These are phyloP conservation scores for Lentinus brumalis DNA, from an alignment of 768 basidiomycete genomes.

Conservation along the genomic window DNA sequence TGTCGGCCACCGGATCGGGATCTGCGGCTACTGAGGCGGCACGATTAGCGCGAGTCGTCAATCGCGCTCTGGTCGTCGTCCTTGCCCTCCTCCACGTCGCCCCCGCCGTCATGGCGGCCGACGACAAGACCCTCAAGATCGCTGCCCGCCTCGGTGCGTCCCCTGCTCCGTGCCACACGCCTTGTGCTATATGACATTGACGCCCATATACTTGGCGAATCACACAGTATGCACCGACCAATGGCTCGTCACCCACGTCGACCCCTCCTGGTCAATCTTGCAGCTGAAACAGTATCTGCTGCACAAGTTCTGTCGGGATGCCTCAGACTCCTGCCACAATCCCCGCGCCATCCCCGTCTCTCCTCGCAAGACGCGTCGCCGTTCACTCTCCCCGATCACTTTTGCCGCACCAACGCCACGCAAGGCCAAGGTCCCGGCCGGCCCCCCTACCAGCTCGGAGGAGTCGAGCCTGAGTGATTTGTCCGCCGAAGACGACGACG, in stretches of 20 bases:
- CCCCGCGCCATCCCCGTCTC: constrained; percentile 16
- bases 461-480: neutral
- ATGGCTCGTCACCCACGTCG: constrained; percentile 74
- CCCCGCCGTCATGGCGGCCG: neutral
- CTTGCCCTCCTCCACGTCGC: neutral
- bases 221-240: constrained; percentile 65
- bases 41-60: neutral
- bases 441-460: neutral
- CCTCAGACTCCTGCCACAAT: constrained; percentile 25
- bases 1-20: too few species aligned
- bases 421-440: neutral
- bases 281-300: constrained; percentile 67
- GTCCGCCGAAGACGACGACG: constrained; percentile 30
- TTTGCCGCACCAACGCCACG: constrained; percentile 48
- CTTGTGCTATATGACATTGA: neutral
- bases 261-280: constrained; percentile 58
- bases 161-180: neutral
- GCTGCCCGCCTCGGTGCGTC: constrained; percentile 14
- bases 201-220: neutral
- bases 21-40: neutral
- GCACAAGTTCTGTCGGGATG: constrained; percentile 47
- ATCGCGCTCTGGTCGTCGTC: neutral
- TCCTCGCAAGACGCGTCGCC: constrained; percentile 29
- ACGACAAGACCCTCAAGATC: constrained; percentile 5
- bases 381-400: constrained; percentile 67